Evolutionary conservation across 257 asterid genomes (phyloP), one percentile per base, ranked within the genome.

Genomic region (Fraxinus excelsior): DNA sequence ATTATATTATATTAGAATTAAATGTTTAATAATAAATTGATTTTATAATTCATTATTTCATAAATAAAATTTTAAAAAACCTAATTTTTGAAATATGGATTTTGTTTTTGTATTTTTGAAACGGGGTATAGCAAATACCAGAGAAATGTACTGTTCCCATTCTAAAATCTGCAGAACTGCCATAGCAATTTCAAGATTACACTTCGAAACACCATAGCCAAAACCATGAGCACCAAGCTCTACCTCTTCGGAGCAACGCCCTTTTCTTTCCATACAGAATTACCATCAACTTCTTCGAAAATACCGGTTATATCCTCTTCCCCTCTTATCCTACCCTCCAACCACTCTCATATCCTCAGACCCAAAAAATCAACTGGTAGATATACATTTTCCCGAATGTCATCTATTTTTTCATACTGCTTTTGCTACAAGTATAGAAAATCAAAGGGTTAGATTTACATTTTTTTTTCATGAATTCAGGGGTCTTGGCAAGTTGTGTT

Each of bases 241-340:
- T 77, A 84, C 29, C 83, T 84, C 80, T 83, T 79, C 81, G 81
- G 34, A 87, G 69, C 88, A 46, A 62, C 79, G 16, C 79, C 84
- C 88, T 83, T 82, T 40, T 67, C 86, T 62, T 70, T 85, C 80
- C 78, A 67, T 49, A 67, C 88, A 53, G 87, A 88, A 56, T 42
- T 76, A 73, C 80, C 86, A 74, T 80, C 79, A 16, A 32, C 73
- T 66, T 76, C 89, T 64, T 76, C 82, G n/a, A 82, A 74, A 74
- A n/a, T 72, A 71, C 76, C 86, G 74, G 19, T 46, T 65, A 46
- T 13, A 29, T 74, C 37, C 32, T 34, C 80, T 37, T 26, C 71
- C 72, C 73, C 78, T 42, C 3, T 69, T 46, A 14, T 28, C 49
- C 44, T 35, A 25, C 78, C 65, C 44, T 74, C 76, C 19, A 76